Evolutionary conservation across 768 basidiomycete genomes (phyloP).

Genomic region (Aureoboletus auriporus): DNA sequence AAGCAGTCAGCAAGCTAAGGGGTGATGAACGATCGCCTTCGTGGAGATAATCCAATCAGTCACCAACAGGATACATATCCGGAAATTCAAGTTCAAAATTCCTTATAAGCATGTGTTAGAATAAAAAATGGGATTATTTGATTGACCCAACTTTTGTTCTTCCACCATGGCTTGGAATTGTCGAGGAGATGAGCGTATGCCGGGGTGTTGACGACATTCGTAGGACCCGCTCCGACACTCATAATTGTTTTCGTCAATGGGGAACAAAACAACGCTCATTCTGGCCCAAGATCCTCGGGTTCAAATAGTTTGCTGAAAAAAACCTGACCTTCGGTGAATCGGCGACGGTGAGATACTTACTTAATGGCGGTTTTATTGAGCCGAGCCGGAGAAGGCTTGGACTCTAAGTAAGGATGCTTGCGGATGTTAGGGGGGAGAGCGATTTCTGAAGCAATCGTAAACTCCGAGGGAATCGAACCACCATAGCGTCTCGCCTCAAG

Average conservation of each 20-base stretch:
- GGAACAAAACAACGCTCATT: neutral
- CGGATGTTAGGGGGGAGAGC: too few species aligned
- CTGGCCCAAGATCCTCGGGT: too few species aligned
- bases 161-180: neutral
- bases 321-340: too few species aligned
- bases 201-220: neutral
- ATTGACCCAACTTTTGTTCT: too few species aligned
- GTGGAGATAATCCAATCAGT: neutral
- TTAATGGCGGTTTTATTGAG: too few species aligned
- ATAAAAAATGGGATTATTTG: neutral
- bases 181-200: neutral
- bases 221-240: neutral
- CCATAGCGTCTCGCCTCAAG: too few species aligned
- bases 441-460: too few species aligned
- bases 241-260: neutral
- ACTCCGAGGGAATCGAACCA: too few species aligned
- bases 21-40: neutral
- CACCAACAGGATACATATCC: neutral
- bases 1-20: slow-evolving; percentile 1
- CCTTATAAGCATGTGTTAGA: neutral
- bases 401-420: too few species aligned
- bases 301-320: too few species aligned
- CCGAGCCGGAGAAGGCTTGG: too few species aligned
- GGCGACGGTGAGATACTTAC: too few species aligned
- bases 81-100: neutral